Evolutionary conservation across 192 early-diverging fungal genomes (phyloP).

Genomic region (Kappamyces sp.): DNA sequence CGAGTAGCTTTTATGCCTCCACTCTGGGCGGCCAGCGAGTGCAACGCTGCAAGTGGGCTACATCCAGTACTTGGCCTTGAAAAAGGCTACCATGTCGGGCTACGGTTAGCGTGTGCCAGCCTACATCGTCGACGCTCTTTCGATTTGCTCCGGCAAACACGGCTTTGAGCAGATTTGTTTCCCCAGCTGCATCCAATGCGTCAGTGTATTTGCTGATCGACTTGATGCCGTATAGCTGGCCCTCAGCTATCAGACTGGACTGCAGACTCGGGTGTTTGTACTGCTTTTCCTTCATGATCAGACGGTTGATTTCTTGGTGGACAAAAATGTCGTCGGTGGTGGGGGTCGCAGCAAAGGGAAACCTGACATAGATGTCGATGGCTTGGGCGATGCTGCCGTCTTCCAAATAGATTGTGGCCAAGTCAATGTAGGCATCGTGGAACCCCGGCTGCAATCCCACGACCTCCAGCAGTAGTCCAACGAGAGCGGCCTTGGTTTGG

Average conservation of each 20-base stretch:
- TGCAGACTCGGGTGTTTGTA: slow-evolving; percentile 34
- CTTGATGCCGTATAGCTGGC: slow-evolving; percentile 32
- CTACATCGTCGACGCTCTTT: slow-evolving; percentile 31
- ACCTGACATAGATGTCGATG: slow-evolving; percentile 26
- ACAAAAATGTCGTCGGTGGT: slow-evolving; percentile 44
- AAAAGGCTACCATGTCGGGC: slow-evolving; percentile 46
- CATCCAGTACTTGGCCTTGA: slow-evolving; percentile 46
- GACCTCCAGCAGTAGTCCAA: slow-evolving; percentile 15
- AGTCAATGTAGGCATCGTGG: slow-evolving; percentile 49
- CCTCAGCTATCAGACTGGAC: slow-evolving; percentile 36
- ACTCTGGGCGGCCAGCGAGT: no score
- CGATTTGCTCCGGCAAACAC: slow-evolving; percentile 44
- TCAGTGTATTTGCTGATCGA: slow-evolving; percentile 38
- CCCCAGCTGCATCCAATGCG: slow-evolving; percentile 33
- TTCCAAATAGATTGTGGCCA: slow-evolving; percentile 31
- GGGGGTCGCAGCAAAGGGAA: slow-evolving; percentile 29
- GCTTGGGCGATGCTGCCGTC: slow-evolving; percentile 18
- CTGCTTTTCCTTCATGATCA: slow-evolving; percentile 44
- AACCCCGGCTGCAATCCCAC: slow-evolving; percentile 14
- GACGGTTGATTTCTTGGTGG: slow-evolving; percentile 31
- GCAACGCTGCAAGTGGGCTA: slow-evolving; percentile 11
- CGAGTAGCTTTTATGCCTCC: no score
- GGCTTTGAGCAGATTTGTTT: slow-evolving; percentile 39
- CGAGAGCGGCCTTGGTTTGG: not conserved
- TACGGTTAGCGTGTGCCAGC: slow-evolving; percentile 5